Base-by-base conservation (phyloP, 306 rosid genomes). In the Rosa lucieae region DNA sequence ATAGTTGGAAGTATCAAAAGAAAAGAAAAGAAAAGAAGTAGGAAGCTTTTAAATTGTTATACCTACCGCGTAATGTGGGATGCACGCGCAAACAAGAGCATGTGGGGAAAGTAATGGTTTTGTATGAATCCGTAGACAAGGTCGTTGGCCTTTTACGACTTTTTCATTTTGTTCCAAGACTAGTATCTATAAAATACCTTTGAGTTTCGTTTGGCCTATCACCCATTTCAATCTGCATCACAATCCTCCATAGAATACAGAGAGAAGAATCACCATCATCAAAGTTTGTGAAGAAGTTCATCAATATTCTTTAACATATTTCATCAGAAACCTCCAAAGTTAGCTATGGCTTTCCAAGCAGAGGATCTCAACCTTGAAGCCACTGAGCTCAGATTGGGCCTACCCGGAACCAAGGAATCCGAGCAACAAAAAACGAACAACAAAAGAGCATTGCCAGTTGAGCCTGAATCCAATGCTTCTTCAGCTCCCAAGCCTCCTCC, bases 351-450 rank as follows among this genome's bases (percentile, higher is more conserved):
- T 0, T 65, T 53, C 42, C 55, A 79, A 66, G 32, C 82, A 72
- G 44, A 66, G 15, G 81, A 86, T 35, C 82, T 88, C 52, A 88
- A 80, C 73, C 73, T 88, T 58, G 90, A 86, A 44, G 92, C 90
- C 9, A 89, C 90, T 8, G 90, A 86, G 92, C 92, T 84, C 5
- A 71, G 84, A 48, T 44, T 87, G 53, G 90, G 90, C 15, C 70
- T 84, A 1, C 90, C 82, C 2, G 88, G 80, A 29, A 77, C 65
- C 46, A 62, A 78, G 11, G 73, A 71, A 29, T 69, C 78, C 18
- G 52, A 62, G 68, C 79, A 73, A 39, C 71, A 67, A 40, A 67
- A 67, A 29, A 39, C 72, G 3, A 67, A 67, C 80, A 82, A 82
- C 84, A 86, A 88, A 78, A 86, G 89, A 82, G 70, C 85, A 40